These are phyloP conservation scores for Exserohilum turcica DNA, from an alignment of 2,329 filamentous ascomycete genomes.

Conservation along the genomic window DNA sequence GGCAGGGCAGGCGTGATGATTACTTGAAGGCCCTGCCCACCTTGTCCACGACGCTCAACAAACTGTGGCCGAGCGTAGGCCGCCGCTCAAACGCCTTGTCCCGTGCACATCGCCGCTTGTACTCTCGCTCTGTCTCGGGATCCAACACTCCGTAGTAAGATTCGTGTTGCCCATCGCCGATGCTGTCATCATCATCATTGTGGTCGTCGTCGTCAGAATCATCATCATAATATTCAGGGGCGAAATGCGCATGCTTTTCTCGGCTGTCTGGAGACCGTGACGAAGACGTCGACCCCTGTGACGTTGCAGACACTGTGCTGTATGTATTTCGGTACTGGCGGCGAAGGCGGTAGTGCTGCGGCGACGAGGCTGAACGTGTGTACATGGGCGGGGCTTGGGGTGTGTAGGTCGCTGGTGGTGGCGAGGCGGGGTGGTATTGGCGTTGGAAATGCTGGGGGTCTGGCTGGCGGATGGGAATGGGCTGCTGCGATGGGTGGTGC, in stretches of 20 bases:
- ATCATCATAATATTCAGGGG: too few species aligned
- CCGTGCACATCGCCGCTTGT: constrained; percentile 22
- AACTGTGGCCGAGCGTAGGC: constrained; percentile 37
- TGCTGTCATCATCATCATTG: constrained; percentile 9
- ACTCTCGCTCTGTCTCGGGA: constrained; percentile 19
- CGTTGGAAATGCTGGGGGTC: background rate
- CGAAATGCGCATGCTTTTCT: too few species aligned
- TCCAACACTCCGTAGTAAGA: constrained; percentile 14
- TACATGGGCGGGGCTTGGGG: constrained; percentile 5
- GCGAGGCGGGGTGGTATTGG: constrained; percentile 1
- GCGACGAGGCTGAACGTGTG: constrained; percentile 9
- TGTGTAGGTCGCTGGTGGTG: constrained; percentile 6
- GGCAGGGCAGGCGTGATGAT: too few species aligned
- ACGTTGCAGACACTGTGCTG: too few species aligned
- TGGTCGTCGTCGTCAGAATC: constrained; percentile 1
- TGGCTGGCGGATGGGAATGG: constrained; percentile 10
- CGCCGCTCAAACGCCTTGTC: constrained; percentile 28
- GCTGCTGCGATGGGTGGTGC: background rate
- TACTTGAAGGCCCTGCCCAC: constrained; percentile 17
- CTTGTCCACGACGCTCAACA: constrained; percentile 24
- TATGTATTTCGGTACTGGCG: too few species aligned
- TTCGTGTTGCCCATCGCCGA: background rate
- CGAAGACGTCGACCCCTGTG: too few species aligned
- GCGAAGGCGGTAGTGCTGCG: too few species aligned
- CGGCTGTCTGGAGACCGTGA: too few species aligned